Evolutionary conservation across 1,284 basidiomycete species (phyloP).

Genomic region (Lentinus polychrous): DNA sequence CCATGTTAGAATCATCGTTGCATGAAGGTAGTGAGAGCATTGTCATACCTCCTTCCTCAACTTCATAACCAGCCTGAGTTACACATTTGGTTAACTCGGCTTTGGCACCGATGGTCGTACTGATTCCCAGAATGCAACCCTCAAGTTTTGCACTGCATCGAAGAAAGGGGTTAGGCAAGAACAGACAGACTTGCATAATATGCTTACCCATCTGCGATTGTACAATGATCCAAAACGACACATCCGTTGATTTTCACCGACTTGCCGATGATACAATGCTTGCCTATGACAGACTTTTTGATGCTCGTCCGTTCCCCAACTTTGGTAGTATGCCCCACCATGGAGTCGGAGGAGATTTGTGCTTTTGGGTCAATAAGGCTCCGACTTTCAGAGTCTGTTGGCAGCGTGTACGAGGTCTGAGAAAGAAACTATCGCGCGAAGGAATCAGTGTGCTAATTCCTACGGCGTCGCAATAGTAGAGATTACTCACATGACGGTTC

Average conservation of each 20-base stretch:
- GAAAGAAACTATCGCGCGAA: constrained; percentile 40
- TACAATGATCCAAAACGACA: constrained; percentile 86
- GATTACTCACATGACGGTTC: constrained; percentile 61
- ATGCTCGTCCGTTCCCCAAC: constrained; percentile 82
- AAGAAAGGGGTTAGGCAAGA: constrained; percentile 5
- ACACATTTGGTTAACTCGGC: constrained; percentile 79
- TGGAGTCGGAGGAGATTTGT: constrained; percentile 81
- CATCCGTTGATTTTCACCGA: constrained; percentile 83
- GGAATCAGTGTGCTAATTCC: too few species aligned
- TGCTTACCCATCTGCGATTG: constrained; percentile 78
- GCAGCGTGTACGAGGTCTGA: constrained; percentile 44
- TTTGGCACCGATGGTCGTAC: constrained; percentile 76
- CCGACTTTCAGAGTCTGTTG: constrained; percentile 53
- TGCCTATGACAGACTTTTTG: constrained; percentile 85
- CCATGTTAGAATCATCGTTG: not conserved
- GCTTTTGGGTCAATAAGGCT: constrained; percentile 70
- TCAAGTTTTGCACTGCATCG: constrained; percentile 77
- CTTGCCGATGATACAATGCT: constrained; percentile 84
- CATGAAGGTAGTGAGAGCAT: not conserved
- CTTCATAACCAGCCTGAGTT: constrained; percentile 84
- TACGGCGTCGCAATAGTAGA: too few species aligned
- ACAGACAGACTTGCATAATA: constrained; percentile 1
- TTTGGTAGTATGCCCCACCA: constrained; percentile 76
- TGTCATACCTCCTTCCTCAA: constrained; percentile 59
- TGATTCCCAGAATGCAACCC: constrained; percentile 79